Evolutionary conservation across 345 rosid genomes (phyloP).

Genomic region (Acer yangbiense): DNA sequence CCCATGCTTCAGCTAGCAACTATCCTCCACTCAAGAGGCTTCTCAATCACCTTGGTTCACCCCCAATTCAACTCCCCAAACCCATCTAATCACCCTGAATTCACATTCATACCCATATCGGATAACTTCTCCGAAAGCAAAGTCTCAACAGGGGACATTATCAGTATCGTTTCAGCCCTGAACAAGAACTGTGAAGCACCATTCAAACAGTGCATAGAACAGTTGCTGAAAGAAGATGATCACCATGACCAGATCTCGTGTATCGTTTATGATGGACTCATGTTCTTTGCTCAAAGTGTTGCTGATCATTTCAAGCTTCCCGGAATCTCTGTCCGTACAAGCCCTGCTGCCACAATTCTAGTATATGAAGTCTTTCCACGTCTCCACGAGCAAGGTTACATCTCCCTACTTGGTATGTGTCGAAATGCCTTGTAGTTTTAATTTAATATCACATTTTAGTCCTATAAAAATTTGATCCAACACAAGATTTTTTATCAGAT

Average conservation of each 20-base stretch:
- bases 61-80: conserved; percentile 37
- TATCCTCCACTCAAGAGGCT: conserved; percentile 35
- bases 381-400: conserved; percentile 17
- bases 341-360: conserved; percentile 21
- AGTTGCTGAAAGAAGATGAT: conserved; percentile 18
- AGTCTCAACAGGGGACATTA: conserved; percentile 3
- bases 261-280: conserved; percentile 30
- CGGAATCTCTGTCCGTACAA: conserved; percentile 24
- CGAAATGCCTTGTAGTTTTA: neutral
- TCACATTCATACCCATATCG: too few species aligned
- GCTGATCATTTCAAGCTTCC: conserved; percentile 28
- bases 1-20: conserved; percentile 45
- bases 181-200: conserved; percentile 25
- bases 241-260: conserved; percentile 13
- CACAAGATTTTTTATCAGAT: conserved; percentile 18
- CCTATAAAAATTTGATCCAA: neutral
- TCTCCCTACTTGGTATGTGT: conserved; percentile 24
- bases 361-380: neutral
- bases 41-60: conserved; percentile 35
- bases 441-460: neutral
- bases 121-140: too few species aligned
- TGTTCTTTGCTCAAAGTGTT: conserved; percentile 33
- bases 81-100: neutral
- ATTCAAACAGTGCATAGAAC: conserved; percentile 10
- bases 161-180: conserved; percentile 2